These are phyloP conservation scores for Rhipidocladum racemiflorum DNA, from an alignment of 176 grass and related monocot species.

Conservation along the genomic window DNA sequence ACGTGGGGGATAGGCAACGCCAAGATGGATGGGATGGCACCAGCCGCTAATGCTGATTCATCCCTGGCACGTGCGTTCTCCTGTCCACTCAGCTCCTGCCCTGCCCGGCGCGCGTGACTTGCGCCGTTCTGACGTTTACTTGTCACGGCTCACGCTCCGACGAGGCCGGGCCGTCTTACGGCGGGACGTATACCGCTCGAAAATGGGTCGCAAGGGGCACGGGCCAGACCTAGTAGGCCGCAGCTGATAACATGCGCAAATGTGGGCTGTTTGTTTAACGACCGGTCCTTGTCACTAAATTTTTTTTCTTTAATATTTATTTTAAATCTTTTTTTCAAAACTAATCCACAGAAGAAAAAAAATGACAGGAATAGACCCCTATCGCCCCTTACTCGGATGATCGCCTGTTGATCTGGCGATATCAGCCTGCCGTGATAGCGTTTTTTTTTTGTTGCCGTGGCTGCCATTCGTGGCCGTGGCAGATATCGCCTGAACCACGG, in stretches of 20 bases:
- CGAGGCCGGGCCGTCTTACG: not conserved
- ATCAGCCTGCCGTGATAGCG: no score
- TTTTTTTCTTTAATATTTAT: no score
- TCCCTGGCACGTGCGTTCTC: no score
- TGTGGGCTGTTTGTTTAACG: not conserved
- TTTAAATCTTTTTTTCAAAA: no score
- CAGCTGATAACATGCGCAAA: not conserved
- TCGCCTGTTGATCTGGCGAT: no score
- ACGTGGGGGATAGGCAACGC: not conserved
- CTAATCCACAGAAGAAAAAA: no score
- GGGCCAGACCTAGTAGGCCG: not conserved
- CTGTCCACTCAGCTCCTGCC: not conserved
- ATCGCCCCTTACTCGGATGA: no score
- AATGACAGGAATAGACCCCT: no score
- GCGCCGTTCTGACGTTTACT: not conserved
- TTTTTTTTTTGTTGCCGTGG: no score
- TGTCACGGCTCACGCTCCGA: not conserved
- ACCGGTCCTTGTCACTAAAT: not conserved
- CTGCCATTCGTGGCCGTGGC: no score
- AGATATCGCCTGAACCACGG: no score
- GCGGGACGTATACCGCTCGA: not conserved
- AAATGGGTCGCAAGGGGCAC: not conserved
- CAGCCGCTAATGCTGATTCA: no score
- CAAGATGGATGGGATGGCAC: not conserved
- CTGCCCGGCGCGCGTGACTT: not conserved